Evolutionary conservation across 345 rosid species (phyloP).

Genomic region (Durio zibethinus): DNA sequence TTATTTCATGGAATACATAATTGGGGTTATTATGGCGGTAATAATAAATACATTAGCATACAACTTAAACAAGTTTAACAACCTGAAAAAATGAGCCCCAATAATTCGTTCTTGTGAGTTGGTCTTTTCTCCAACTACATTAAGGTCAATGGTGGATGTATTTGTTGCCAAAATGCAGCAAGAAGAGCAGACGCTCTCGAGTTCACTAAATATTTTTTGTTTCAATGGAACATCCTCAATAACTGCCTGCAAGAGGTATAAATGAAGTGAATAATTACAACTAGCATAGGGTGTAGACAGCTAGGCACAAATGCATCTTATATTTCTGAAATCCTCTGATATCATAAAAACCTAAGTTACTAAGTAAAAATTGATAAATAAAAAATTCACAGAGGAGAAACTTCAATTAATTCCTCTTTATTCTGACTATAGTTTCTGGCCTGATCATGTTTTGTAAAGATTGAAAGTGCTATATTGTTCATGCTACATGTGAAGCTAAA

Average conservation of each 20-base stretch:
- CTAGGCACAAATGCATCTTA: neutral
- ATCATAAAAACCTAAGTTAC: neutral
- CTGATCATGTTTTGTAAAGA: neutral
- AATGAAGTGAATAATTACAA: neutral
- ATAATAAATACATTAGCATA: neutral
- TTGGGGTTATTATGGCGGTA: neutral
- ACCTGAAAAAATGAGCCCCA: slow-evolving; percentile 99
- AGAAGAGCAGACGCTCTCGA: slow-evolving; percentile 75
- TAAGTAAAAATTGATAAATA: neutral
- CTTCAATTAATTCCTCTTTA: neutral
- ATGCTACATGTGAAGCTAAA: neutral
- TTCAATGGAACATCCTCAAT: slow-evolving; percentile 75
- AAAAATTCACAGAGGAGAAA: neutral
- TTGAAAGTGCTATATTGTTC: neutral
- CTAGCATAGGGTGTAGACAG: neutral
- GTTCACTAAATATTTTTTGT: slow-evolving; percentile 75
- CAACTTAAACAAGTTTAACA: neutral
- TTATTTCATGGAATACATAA: neutral
- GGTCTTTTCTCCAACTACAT: slow-evolving; percentile 72
- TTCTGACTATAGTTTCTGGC: neutral
- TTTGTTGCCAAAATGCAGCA: slow-evolving; percentile 91
- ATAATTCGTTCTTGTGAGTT: slow-evolving; percentile 76
- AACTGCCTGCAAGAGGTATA: slow-evolving; percentile 67
- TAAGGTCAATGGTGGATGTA: slow-evolving; percentile 81
- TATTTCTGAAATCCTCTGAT: neutral